Evolutionary conservation across 805 yeast species (phyloP).

Genomic region (Saccharomycopsis lassenensis): DNA sequence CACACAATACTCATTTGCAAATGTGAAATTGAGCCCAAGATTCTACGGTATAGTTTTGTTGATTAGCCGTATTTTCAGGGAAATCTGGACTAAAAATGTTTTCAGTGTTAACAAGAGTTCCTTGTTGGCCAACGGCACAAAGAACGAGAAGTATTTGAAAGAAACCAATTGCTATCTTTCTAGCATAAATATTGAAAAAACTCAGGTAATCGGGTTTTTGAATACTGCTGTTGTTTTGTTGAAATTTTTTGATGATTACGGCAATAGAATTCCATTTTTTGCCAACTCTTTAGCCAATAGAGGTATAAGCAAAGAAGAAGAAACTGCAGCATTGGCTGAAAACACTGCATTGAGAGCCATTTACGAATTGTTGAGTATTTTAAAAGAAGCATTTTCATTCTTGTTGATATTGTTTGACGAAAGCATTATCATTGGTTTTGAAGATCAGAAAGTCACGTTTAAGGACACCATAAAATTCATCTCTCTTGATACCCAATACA

Average conservation of each 20-base stretch:
- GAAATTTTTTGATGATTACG: constrained; percentile 35
- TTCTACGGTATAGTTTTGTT: constrained; percentile 80
- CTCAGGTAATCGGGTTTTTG: constrained; percentile 35
- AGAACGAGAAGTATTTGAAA: constrained; percentile 25
- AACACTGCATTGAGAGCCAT: constrained; percentile 77
- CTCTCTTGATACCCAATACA: constrained; percentile 54
- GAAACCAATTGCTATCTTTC: constrained; percentile 26
- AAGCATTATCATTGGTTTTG: constrained; percentile 29
- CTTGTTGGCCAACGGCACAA: constrained; percentile 26
- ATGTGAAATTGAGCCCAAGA: constrained; percentile 83
- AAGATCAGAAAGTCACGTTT: constrained; percentile 27
- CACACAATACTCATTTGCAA: constrained; percentile 40
- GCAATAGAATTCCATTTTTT: constrained; percentile 33
- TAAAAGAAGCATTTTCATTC: constrained; percentile 87
- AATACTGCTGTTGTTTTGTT: constrained; percentile 36
- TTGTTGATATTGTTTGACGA: constrained; percentile 74
- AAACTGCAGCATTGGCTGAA: constrained; percentile 78
- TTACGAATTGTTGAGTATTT: constrained; percentile 58
- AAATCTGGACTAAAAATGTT: constrained; percentile 66
- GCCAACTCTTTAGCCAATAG: constrained; percentile 9
- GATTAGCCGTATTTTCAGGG: constrained; percentile 66
- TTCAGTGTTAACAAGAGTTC: constrained; percentile 33
- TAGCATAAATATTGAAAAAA: constrained; percentile 31
- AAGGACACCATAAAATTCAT: constrained; percentile 62
- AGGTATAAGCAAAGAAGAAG: constrained; percentile 27